Conservation (phyloP, 176 grass and related monocot species). For the Dactylis glomerata region DNA sequence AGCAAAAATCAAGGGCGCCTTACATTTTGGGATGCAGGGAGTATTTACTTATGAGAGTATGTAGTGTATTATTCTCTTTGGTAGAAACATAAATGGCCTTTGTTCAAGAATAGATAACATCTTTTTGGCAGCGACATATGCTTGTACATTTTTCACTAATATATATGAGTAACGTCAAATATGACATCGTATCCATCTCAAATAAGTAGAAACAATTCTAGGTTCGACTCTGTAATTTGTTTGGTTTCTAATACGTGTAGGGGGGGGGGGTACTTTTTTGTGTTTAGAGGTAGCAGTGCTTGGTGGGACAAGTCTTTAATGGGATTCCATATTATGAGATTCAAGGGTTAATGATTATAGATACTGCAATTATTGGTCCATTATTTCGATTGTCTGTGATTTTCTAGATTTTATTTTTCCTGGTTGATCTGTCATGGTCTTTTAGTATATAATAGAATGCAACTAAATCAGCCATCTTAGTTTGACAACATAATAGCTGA, state of each 20-base stretch:
- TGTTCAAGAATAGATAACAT: neutral
- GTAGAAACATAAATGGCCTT: neutral
- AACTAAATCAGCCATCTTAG: slow-evolving; percentile 36
- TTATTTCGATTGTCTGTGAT: neutral
- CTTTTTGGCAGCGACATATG: neutral
- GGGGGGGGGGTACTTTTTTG: neutral
- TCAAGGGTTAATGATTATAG: neutral
- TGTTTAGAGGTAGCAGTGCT: neutral
- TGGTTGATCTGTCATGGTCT: neutral
- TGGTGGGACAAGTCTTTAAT: neutral
- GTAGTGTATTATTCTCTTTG: neutral
- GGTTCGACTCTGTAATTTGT: neutral
- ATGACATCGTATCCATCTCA: neutral
- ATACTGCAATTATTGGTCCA: neutral
- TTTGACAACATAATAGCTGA: slow-evolving; percentile 29
- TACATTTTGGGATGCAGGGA: no score
- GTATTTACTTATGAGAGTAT: neutral
- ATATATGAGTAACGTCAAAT: neutral
- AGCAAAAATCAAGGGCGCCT: no score
- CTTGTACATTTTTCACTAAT: neutral
- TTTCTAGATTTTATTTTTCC: neutral
- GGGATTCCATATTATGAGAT: neutral
- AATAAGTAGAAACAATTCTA: neutral
- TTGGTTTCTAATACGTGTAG: neutral
- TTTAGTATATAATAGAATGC: slow-evolving; percentile 21